Base-by-base conservation (phyloP, 2,329 filamentous ascomycete species). In the Aspergillus ustus region DNA sequence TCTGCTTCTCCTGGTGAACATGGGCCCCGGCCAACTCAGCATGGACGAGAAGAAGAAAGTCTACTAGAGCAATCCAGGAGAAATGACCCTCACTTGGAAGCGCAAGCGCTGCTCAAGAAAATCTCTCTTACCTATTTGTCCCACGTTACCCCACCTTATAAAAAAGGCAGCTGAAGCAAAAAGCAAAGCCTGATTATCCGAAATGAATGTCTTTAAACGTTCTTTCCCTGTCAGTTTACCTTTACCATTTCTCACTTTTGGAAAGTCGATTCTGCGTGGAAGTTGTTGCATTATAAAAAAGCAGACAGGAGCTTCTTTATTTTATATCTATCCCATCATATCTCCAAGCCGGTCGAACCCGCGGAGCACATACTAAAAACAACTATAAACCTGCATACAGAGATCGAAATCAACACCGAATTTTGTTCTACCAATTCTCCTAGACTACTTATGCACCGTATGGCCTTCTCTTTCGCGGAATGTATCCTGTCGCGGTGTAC, bases 31-130 rank as follows among this genome's bases (percentile, higher is more conserved):
- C 66, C 93, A 97, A 80, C 91, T 98, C 85, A 96, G 91, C 78
- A 94, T 98, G 79, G 95, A 99, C 81, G 95, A 99, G 88, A 99
- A 99, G 91, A 99, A 99, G 89, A 99, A 99, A 87, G 95, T 99
- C 70, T 99, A 99, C 83, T 99, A 86, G 63, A 63, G 43, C 7
- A 19, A 45, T 29, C 20, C 20, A 15, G 25, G 25, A 25, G 25
- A 25, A 25, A 25, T 25, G 4, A 5, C 52, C 7, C 8, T 29
- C 31, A n/a, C 28, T 20, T 22, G 43, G 25, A 52, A 43, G 15
- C 37, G 37, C 44, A 51, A 46, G 9, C 31, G 20, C 22, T 17
- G 25, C 19, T 40, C n/a, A 20, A 29, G 29, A 25, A 25, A 46
- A 37, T 48, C 11, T 15, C n/a, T 45, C 37, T 9, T 31, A 50